Base-by-base conservation (phyloP, 2,329 filamentous ascomycete genomes). In the Helminthosporium solani region DNA sequence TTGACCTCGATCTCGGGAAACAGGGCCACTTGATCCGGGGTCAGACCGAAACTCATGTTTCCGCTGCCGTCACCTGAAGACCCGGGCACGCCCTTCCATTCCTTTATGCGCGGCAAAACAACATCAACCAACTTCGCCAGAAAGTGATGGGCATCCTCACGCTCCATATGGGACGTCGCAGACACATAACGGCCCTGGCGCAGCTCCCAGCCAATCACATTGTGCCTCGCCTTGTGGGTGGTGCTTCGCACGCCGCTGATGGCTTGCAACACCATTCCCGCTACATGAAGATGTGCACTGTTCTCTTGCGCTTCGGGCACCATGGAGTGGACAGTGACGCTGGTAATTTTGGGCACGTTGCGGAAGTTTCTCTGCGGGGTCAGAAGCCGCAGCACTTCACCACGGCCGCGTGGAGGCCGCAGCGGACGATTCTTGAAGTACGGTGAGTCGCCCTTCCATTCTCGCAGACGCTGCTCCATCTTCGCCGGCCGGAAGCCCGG, bases 1-100 rank as follows among this genome's bases (percentile, higher is more conserved):
- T 96, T 96, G 60, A 90, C 83, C 72, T 96, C 91, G 36, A 99
- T 82, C 75, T 99, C 94, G 0, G 94, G 94, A 74, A 97, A 99
- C 55, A 88, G 76, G 40, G 86, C 83, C 61, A 96, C 83, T 57
- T 87, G 83, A 47, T 89, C 85, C 4, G 85, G 78, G 12, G 79
- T 79, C 60, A 99, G 78, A 57, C 94, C 94, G 70, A 91, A 92
- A 8, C 79, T 80, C 57, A 99, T 79, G 70, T 97, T 96, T 30
- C 94, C 94, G 51, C 86, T 86, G 64, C 84, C 85, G 70, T 99
- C 94, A 64, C 94, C 94, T 31, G 88, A 88, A 34, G 76, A 81
- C 39, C 83, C 84, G 58, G 81, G 81, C n/a, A 88, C 77, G 49
- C 94, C 94, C 45, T 82, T 83, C 87, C 90, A 99, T 60, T 99